Base-by-base conservation (phyloP, 805 yeast species). In the Schwanniomyces polymorphus region DNA sequence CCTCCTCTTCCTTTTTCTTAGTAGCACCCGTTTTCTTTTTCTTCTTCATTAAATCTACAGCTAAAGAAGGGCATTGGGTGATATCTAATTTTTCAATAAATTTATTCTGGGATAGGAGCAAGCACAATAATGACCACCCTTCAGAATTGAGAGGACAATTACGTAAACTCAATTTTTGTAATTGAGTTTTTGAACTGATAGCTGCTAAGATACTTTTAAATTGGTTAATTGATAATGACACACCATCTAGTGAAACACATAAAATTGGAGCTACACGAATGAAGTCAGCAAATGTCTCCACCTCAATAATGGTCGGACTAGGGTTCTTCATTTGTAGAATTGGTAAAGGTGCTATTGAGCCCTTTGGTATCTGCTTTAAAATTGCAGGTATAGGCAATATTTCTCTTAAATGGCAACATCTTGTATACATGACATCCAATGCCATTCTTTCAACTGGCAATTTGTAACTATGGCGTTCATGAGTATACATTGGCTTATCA, bases 391-490 rank as follows among this genome's bases (percentile, higher is more conserved):
- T 90, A 1, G 97, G 97, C 49, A 91, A 64, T 50, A 91, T 91
- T 58, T 91, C 97, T 46, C 97, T 75, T 47, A 91, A 71, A 64
- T 91, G 97, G 62, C 97, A 91, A 64, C 97, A 91, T 50, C 97
- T 74, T 0, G 97, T 88, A 66, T 91, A 91, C 59, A 92, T 75
- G 40, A 82, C 78, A 56, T 89, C 97, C 44, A 86, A 77, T 0
- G 77, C 76, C 77, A 73, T 73, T 46, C 71, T 72, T 50, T 70
- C 59, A 10, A 70, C 64, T 1, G 76, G 76, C 0, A 55, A 60
- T 11, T 64, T 54, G 51, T 70, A 71, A 4, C 54, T 53, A 17
- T 50, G 45, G 11, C 46, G 44, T 23, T 51, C 50, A 42, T 48
- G 57, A 16, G 49, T 38, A 6, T 60, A 47, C 65, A 67, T 61